Evolutionary conservation across 768 basidiomycete genomes (phyloP).

Genomic region (Pisolithus microcarpus): DNA sequence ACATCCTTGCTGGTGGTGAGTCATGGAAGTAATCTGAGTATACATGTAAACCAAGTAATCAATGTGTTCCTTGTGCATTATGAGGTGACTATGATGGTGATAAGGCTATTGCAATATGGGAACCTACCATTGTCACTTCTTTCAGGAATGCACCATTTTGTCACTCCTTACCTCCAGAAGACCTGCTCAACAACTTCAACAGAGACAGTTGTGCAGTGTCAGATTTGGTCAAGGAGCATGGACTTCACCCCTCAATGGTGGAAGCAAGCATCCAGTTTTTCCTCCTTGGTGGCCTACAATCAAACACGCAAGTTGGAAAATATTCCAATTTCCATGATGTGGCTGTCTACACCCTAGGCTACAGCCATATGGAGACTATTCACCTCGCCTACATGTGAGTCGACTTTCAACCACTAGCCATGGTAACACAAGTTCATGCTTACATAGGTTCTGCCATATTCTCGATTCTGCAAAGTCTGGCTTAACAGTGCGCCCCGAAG

Average conservation of each 20-base stretch:
- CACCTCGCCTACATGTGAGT: constrained; percentile 49
- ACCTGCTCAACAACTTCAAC: constrained; percentile 35
- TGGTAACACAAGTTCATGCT: neutral
- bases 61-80: neutral
- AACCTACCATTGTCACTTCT: constrained; percentile 43
- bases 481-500: constrained; percentile 31
- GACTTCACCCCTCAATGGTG: neutral
- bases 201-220: constrained; percentile 1
- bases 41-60: too few relatives aligned
- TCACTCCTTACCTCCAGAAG: constrained; percentile 43
- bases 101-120: constrained; percentile 50
- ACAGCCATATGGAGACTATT: constrained; percentile 39
- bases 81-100: constrained; percentile 71
- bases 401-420: neutral
- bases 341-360: constrained; percentile 47
- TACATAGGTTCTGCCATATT: constrained; percentile 40
- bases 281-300: constrained; percentile 43
- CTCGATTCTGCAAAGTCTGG: constrained; percentile 62
- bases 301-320: constrained; percentile 41
- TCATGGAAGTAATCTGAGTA: neutral
- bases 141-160: constrained; percentile 49
- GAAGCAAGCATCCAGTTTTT: constrained; percentile 39
- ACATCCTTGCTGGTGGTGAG: constrained; percentile 61
- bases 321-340: constrained; percentile 54
- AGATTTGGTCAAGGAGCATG: neutral